Base-by-base conservation (phyloP, 75 land plant genomes). In the Ceratopteris richardii region DNA sequence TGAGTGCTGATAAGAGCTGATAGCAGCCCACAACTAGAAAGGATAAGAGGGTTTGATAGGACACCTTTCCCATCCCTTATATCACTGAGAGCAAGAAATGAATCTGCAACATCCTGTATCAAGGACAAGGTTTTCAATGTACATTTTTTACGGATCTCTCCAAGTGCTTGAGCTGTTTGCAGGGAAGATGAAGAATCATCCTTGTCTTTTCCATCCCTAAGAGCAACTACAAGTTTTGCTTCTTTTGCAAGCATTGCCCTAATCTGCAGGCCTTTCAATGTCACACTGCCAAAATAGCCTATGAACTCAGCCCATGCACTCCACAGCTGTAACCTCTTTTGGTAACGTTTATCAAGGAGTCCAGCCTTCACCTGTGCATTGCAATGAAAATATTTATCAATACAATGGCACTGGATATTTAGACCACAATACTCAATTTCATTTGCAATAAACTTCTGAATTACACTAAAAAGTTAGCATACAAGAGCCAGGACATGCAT, bases 1-100 rank as follows among this genome's bases (percentile, higher is more conserved):
- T 90, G 91, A 18, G 96, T 76, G 37, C 96, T 90, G 36, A 94
- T 94, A 18, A 90, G 54, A 2, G 98, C 98, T 21, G 98, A 94
- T 11, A 94, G 29, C 10, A 94, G 55, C 14, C 98, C 98, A 40
- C 96, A 96, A n/a, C 43, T 75, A 17, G 96, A 66, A 44, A 89
- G 47, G 51, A 83, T 29, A 37, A 94, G 52, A 17, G 96, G 88
- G 21, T 31, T 63, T 9, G 80, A 74, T 4, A 86, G 43, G 17
- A 44, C 13, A 17, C 91, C 96, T 29, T 82, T 79, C 1, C 83
- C 80, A 53, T 86, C 82, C 18, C 85, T 51, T 52, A 94, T 74
- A 62, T 94, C 98, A 0, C 66, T 81, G 58, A 94, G 48, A 14
- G 96, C 88, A 77, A 90, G 80, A 26, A 94, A 56, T 28, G 74